Evolutionary conservation across 2,329 filamentous ascomycete genomes (phyloP), one percentile per base, ranked within the genome.

Genomic region (Biscogniauxia marginata): DNA sequence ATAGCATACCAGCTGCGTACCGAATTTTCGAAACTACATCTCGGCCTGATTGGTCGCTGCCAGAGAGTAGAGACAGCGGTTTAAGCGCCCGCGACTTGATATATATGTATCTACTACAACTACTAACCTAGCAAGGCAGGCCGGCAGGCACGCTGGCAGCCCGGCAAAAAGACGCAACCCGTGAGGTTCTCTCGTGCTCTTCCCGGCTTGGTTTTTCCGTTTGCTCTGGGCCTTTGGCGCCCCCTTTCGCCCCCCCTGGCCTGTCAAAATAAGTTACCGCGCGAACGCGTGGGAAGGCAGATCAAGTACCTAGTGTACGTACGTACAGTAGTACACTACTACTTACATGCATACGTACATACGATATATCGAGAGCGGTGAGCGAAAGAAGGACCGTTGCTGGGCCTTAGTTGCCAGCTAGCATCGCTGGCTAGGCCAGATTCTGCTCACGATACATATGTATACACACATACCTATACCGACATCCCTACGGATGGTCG

Each of bases 401-500:
- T 34, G 30, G 30, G 8, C 30, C 30, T 34, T 34, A 34, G 30
- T 34, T 34, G 30, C 30, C 16, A n/a, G n/a, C n/a, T n/a, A n/a
- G n/a, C n/a, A n/a, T n/a, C n/a, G n/a, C n/a, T n/a, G n/a, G 30
- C 30, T 34, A 34, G 30, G 8, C 16, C 30, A 34, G 30, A 34
- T 34, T 34, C 30, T 56, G 60, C 47, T 53, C 52, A 49, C 20
- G 16, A 53, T 51, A 51, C 21, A 44, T 19, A 21, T n/a, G n/a
- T n/a, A n/a, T n/a, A n/a, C n/a, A n/a, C n/a, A 34, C 5, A 4
- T 34, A 34, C 30, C 30, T 34, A 34, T 13, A 34, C 30, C 18
- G 19, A 24, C 50, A 25, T 48, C 39, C 46, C 47, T 49, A 54
- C 50, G 60, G 55, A 57, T 60, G 58, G 58, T 56, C 58, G 52